Base-by-base conservation (phyloP, 163 green algal genomes). In the Scenedesmus sp. region DNA sequence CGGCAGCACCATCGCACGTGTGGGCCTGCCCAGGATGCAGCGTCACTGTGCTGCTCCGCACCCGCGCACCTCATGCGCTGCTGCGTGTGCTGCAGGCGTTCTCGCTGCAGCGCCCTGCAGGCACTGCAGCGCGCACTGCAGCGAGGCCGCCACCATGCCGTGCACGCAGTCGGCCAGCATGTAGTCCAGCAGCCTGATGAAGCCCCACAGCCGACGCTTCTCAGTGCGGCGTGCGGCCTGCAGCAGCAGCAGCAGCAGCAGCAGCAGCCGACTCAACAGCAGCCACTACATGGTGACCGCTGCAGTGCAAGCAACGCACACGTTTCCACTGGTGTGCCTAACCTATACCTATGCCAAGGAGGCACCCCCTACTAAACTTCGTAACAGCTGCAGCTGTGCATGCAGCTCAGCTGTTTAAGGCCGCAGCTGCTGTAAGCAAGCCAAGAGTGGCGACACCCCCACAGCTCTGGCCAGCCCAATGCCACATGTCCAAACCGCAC, bases 111-210 rank as follows among this genome's bases (percentile, higher is more conserved):
- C 18, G 76, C 94, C 33, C 72, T 97, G 87, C 73, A 98, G 35
- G 2, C 89, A 89, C 22, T 87, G 51, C 87, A 91, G 53, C 43
- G 83, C 46, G 37, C 73, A 30, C 51, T 85, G 30, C 35, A 88
- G 44, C 16, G 42, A 59, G 9, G n/a, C 46, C 42, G 79, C 12
- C 46, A 92, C 33, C 65, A 88, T 84, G 68, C 81, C 83, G 88
- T 97, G 94, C 44, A 98, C 89, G 12, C 94, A 91, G 78, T 96
- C 95, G 68, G 94, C 96, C 18, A 98, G 88, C 88, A 98, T 96
- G 92, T 97, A 97, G 85, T 98, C 97, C 56, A 94, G 85, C 93
- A 98, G 93, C 40, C 93, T 91, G 26, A 98, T 94, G 85, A 96
- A 98, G 65, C 84, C 93, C 35, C 94, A 68, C n/a, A 98, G 91